phyloP scores from a whole-genome alignment of 208 protist genomes.

The Endotrypanum monterogeii region DNA sequence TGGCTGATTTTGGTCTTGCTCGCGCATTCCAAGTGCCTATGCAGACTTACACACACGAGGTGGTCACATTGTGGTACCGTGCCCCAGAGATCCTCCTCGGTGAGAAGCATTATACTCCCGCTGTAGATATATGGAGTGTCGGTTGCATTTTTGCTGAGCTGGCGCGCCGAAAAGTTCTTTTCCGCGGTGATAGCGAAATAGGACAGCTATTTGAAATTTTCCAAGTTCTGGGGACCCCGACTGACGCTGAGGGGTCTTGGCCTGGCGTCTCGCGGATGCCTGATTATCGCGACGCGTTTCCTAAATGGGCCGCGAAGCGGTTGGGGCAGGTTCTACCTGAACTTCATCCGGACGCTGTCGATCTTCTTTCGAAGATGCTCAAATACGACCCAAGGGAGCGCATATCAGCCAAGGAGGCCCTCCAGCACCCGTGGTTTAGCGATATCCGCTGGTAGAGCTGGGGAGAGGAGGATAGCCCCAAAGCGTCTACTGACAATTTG shows the following conservation, averaged over 20 bases:
- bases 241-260: conserved; percentile 95
- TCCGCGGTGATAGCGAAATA: conserved; percentile 98
- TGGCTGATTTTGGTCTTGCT: conserved; percentile 98
- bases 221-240: conserved; percentile 96
- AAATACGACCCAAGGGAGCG: conserved; percentile 87
- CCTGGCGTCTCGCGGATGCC: conserved; percentile 97
- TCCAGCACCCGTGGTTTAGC: conserved; percentile 92
- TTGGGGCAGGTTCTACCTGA: conserved; percentile 69
- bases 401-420: conserved; percentile 89
- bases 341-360: conserved; percentile 79
- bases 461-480: background rate
- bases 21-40: conserved; percentile 98
- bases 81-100: conserved; percentile 99
- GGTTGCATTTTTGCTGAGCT: conserved; percentile 99
- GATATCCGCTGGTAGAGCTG: conserved; percentile 56
- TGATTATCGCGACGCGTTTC: conserved; percentile 97
- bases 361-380: conserved; percentile 91
- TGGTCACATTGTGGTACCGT: conserved; percentile 99
- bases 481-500: background rate
- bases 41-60: conserved; percentile 99
- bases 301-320: conserved; percentile 86
- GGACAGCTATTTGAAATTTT: conserved; percentile 99
- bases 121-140: conserved; percentile 99
- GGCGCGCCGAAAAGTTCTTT: conserved; percentile 93
- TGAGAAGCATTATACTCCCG: conserved; percentile 98